phyloP scores from a whole-genome alignment of 441 rosid genomes.

The Bruguiera hainesii region DNA sequence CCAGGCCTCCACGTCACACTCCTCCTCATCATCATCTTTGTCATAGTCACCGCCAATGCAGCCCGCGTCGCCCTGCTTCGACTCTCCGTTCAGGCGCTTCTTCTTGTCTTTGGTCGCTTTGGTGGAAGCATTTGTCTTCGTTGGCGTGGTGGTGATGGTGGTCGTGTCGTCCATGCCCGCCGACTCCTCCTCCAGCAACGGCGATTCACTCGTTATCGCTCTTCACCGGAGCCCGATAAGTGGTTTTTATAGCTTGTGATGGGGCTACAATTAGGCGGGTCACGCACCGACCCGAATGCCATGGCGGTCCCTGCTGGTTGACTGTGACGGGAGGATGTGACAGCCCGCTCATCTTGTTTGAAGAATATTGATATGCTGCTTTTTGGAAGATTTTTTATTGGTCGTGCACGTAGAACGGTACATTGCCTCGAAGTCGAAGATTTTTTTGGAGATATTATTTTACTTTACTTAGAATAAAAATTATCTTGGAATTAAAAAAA shows the following conservation, averaged over 20 bases:
- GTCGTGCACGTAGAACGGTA: background rate
- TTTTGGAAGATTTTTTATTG: constrained; percentile 14
- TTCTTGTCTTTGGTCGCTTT: background rate
- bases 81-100: background rate
- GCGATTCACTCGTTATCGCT: background rate
- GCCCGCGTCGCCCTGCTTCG: too few species aligned
- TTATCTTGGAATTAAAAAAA: too few species aligned
- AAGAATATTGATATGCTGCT: background rate
- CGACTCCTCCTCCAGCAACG: constrained; percentile 11
- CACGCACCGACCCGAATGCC: constrained; percentile 1
- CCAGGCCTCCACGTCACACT: constrained; percentile 55
- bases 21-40: constrained; percentile 19
- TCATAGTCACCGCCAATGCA: background rate
- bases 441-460: too few species aligned
- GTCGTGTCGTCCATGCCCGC: constrained; percentile 16
- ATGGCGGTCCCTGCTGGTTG: constrained; percentile 18
- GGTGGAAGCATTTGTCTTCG: background rate
- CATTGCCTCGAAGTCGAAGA: too few species aligned
- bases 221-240: background rate
- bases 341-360: constrained; percentile 7
- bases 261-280: constrained; percentile 4
- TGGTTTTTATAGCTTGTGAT: constrained; percentile 12
- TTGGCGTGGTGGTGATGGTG: constrained; percentile 16
- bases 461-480: too few species aligned
- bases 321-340: constrained; percentile 17